A percentile compares a stretch with the other conserved stretches of the same genome.
Conservation (phyloP, 106 monocot species). For the Agapanthus africanus region DNA sequence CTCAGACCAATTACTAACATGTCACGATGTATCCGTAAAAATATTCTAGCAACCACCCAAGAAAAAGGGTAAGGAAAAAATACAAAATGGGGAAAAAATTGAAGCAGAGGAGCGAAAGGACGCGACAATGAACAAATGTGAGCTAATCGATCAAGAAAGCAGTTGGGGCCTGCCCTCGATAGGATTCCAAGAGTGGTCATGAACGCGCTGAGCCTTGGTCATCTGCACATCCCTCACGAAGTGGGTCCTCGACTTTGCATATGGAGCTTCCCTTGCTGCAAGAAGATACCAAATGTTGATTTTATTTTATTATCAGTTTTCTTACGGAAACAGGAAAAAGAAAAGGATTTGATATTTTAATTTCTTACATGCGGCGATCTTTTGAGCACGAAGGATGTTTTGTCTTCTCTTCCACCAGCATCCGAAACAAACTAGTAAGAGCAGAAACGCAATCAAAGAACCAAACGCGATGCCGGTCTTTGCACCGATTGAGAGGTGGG, state of each 20-base stretch:
- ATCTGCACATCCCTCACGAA: constrained; percentile 65
- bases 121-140: too few species aligned
- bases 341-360: too few species aligned
- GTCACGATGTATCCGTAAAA: too few species aligned
- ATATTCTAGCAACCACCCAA: too few species aligned
- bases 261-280: constrained; percentile 92
- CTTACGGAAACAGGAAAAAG: neutral
- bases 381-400: constrained; percentile 75
- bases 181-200: constrained; percentile 38
- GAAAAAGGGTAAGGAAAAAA: too few species aligned
- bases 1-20: too few species aligned
- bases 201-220: constrained; percentile 51
- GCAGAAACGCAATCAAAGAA: constrained; percentile 38
- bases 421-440: constrained; percentile 33
- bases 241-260: constrained; percentile 77
- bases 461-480: constrained; percentile 77
- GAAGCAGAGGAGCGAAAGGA: too few species aligned
- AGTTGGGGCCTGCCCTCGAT: constrained; percentile 32
- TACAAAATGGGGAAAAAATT: too few species aligned
- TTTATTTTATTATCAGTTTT: neutral
- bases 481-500: constrained; percentile 59
- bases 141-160: constrained; percentile 43
- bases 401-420: constrained; percentile 97
- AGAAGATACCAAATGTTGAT: neutral
- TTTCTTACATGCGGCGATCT: constrained; percentile 59